phyloP scores from a whole-genome alignment of 306 rosid species.

The Acacia acuminata region DNA sequence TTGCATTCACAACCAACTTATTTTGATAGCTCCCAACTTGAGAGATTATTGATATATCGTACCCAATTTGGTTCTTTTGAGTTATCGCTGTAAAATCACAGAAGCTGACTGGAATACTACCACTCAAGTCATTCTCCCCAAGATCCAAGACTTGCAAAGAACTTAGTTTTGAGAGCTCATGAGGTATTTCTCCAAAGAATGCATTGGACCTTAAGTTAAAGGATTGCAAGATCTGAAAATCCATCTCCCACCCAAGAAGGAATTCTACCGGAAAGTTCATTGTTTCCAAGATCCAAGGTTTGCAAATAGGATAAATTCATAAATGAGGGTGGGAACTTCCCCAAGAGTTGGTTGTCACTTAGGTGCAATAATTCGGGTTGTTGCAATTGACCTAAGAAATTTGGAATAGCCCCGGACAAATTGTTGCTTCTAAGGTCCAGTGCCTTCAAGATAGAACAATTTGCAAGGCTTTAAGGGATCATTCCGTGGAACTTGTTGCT shows the following conservation, averaged over 20 bases:
- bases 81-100: constrained; percentile 37
- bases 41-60: not conserved
- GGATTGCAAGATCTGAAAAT: constrained; percentile 31
- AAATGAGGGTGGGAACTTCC: not conserved
- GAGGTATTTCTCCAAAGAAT: constrained; percentile 43
- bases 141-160: constrained; percentile 48
- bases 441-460: constrained; percentile 30
- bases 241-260: constrained; percentile 45
- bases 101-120: constrained; percentile 40
- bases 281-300: not conserved
- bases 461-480: constrained; percentile 40
- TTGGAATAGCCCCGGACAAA: constrained; percentile 40
- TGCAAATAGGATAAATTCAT: not conserved
- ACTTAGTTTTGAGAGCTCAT: not conserved
- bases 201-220: constrained; percentile 47
- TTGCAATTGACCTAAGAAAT: constrained; percentile 33
- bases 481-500: constrained; percentile 29
- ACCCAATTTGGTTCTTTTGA: not conserved
- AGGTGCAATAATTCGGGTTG: constrained; percentile 37
- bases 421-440: constrained; percentile 42
- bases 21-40: constrained; percentile 19
- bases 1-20: constrained; percentile 27
- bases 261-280: constrained; percentile 19
- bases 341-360: constrained; percentile 31
- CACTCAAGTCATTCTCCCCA: constrained; percentile 38